These are phyloP conservation scores for Auxenochlorella protothecoides DNA, from an alignment of 139 green algal species.

Conservation along the genomic window DNA sequence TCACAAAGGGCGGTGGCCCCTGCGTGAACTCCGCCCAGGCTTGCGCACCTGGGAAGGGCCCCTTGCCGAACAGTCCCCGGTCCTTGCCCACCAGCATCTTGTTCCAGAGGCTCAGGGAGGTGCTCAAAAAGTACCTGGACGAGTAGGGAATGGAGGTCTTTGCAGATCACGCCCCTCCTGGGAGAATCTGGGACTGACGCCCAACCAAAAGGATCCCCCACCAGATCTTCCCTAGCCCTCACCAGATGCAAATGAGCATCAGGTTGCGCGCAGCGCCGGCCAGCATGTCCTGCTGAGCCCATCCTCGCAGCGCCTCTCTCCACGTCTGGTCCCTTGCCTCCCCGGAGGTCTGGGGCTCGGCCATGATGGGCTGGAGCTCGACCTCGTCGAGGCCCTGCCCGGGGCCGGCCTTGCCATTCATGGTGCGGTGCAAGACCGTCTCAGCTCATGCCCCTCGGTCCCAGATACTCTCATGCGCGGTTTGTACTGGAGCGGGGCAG, in stretches of 20 bases:
- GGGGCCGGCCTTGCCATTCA: not conserved
- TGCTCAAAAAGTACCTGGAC: constrained; percentile 71
- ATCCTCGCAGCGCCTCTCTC: too few relatives aligned
- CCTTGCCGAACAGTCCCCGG: constrained; percentile 50
- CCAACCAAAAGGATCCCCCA: not conserved
- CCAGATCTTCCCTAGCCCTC: not conserved
- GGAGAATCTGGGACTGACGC: too few relatives aligned
- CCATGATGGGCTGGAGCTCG: constrained; percentile 16
- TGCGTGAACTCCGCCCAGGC: too few relatives aligned
- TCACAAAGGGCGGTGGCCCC: too few relatives aligned
- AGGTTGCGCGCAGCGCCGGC: constrained; percentile 5
- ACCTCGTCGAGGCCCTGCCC: not conserved
- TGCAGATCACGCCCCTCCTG: not conserved
- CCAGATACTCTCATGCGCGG: too few relatives aligned
- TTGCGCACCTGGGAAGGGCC: constrained; percentile 59
- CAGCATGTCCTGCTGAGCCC: too few relatives aligned
- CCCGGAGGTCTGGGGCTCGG: not conserved
- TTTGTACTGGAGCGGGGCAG: too few relatives aligned
- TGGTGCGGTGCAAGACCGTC: not conserved
- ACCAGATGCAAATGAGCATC: constrained; percentile 17
- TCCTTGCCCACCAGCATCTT: constrained; percentile 56
- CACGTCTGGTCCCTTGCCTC: not conserved
- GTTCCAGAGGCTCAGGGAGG: constrained; percentile 61
- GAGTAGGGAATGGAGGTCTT: not conserved
- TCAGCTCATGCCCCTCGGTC: too few relatives aligned